phyloP scores from a whole-genome alignment of 208 protist genomes.

The Phytomonas francai region DNA sequence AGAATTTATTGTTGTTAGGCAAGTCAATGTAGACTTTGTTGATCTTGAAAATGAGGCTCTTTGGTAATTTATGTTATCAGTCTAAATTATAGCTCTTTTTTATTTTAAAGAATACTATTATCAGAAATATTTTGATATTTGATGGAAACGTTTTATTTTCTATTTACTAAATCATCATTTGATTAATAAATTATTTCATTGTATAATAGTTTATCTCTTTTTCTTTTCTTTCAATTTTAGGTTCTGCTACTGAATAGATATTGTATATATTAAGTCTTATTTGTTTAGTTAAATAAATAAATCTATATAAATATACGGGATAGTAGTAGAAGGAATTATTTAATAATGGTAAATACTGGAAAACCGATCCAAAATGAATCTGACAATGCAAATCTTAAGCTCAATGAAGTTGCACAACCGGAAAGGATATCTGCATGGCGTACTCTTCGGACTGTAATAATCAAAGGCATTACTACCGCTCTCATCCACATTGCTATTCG shows the following conservation, averaged over 20 bases:
- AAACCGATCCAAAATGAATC: background rate
- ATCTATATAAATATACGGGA: constrained; percentile 5
- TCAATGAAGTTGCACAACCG: constrained; percentile 14
- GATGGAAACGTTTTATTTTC: constrained; percentile 6
- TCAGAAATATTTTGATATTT: background rate
- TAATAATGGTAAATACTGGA: constrained; percentile 1
- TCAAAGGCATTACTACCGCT: constrained; percentile 60
- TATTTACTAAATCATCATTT: constrained; percentile 5
- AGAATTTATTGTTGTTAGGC: constrained; percentile 71
- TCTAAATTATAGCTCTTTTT: background rate
- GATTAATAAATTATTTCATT: background rate
- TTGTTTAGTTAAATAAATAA: background rate
- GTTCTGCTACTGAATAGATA: background rate
- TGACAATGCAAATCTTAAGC: background rate
- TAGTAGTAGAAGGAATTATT: constrained; percentile 1
- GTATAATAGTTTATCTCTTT: constrained; percentile 3
- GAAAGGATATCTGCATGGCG: constrained; percentile 28
- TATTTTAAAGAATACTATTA: background rate
- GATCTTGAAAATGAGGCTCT: constrained; percentile 70
- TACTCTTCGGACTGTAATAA: constrained; percentile 39
- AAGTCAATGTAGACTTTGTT: constrained; percentile 33
- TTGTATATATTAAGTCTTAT: background rate
- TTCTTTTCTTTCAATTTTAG: constrained; percentile 5
- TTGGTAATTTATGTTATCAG: background rate
- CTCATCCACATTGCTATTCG: constrained; percentile 53